Evolutionary conservation across 257 asterid genomes (phyloP), one percentile per base, ranked within the genome.

Genomic region (Solanum etuberosum): DNA sequence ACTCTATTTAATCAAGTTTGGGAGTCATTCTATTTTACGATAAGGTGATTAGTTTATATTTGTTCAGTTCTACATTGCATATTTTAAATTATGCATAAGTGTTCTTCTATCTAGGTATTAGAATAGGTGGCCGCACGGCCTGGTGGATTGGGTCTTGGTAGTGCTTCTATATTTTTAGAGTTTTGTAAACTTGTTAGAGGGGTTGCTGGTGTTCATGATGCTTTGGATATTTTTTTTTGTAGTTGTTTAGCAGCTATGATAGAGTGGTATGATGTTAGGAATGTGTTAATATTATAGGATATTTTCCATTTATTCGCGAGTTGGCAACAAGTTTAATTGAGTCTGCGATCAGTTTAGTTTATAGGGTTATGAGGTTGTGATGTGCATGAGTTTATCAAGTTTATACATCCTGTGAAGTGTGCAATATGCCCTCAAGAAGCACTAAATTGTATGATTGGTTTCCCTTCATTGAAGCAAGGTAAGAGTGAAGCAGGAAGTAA

Each of bases 111-210:
- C 0, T 51, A 5, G 61, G 3, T 51, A 51, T 51, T 51, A 51
- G 23, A 18, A 51, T 51, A 51, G n/a, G 9, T 48, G 21, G 0
- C 61, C 4, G n/a, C 61, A 51, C 4, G 9, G 9, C 61, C 9
- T 2, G 4, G 9, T 16, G 4, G 61, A n/a, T 51, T 16, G 4
- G 61, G n/a, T 51, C 61, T 51, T 51, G 61, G 3, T 1, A 51
- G 89, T 34, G 89, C 91, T 21, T 93, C 92, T 2, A 90, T 95
- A 42, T 84, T 92, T 92, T 87, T 95, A 90, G 97, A 94, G 31
- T 46, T 46, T 54, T 93, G 93, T 86, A 91, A 88, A 90, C 86
- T 91, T 90, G 89, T 93, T 85, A 91, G 88, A 82, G 46, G 87
- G 81, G 87, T 90, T 0, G 91, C 46, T 27, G 94, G 94, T 59